Evolutionary conservation across 2,329 filamentous ascomycete species (phyloP).

Genomic region (Pseudogymnoascus sp.): DNA sequence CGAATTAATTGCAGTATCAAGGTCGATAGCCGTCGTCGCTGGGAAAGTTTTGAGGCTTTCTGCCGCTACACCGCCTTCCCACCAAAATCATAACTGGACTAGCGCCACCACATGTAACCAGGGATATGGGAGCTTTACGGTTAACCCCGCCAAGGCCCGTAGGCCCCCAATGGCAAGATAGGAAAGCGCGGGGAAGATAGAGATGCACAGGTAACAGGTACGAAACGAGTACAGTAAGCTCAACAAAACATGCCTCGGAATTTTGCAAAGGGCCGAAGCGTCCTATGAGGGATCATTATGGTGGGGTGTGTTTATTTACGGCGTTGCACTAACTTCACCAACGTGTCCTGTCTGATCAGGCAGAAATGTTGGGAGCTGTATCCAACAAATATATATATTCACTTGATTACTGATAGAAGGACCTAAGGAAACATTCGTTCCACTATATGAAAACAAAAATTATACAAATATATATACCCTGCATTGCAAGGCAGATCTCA

Average conservation of each 20-base stretch:
- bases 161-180: not conserved
- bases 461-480: not conserved
- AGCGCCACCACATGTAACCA: not conserved
- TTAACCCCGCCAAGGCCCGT: not conserved
- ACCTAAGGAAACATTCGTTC: not conserved
- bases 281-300: not conserved
- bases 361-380: not conserved
- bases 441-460: not conserved
- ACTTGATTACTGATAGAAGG: not conserved
- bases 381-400: not conserved
- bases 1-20: not conserved
- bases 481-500: not conserved
- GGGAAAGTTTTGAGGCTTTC: conserved; percentile 9
- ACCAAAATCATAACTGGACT: not conserved
- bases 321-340: not conserved
- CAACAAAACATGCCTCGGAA: not conserved
- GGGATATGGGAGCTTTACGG: not conserved
- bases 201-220: not conserved
- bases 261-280: not conserved
- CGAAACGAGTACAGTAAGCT: not conserved
- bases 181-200: not conserved
- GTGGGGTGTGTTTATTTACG: not conserved
- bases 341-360: not conserved
- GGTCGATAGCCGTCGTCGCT: not conserved
- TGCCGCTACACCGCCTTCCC: conserved; percentile 8